These are phyloP conservation scores for Tolypocladium tropicale DNA, from an alignment of 2,329 filamentous ascomycete species.

Conservation along the genomic window DNA sequence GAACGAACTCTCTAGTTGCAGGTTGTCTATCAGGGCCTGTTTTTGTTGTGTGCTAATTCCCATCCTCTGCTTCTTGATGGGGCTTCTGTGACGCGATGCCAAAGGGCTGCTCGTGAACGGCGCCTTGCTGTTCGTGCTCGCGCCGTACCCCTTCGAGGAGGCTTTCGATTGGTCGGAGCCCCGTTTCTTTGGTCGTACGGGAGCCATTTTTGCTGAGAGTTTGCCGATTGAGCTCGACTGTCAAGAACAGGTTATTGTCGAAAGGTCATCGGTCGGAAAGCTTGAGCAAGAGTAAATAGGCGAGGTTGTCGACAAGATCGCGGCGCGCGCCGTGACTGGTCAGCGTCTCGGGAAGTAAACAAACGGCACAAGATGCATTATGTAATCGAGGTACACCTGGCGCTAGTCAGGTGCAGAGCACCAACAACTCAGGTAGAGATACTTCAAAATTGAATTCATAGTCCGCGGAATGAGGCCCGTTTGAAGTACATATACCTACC, in stretches of 20 bases:
- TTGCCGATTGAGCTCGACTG: slow-evolving; percentile 4
- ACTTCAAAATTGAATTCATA: too few relatives aligned
- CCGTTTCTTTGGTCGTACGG: slow-evolving; percentile 28
- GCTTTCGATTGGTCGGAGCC: slow-evolving; percentile 12
- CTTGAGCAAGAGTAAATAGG: background rate
- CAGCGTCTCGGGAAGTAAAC: slow-evolving; percentile 24
- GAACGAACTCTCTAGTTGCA: slow-evolving; percentile 72
- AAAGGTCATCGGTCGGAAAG: background rate
- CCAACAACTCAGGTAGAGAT: too few relatives aligned
- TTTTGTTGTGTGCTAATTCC: slow-evolving; percentile 64
- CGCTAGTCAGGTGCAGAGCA: too few relatives aligned
- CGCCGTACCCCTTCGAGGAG: slow-evolving; percentile 7
- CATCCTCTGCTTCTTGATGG: slow-evolving; percentile 49
- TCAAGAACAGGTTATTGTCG: background rate
- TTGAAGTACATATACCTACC: background rate
- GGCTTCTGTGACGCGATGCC: slow-evolving; percentile 40
- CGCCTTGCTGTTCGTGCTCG: slow-evolving; percentile 12
- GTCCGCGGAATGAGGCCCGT: too few relatives aligned
- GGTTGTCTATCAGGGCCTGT: slow-evolving; percentile 77
- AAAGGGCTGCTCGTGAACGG: slow-evolving; percentile 19
- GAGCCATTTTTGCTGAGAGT: slow-evolving; percentile 31
- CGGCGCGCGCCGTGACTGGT: slow-evolving; percentile 9
- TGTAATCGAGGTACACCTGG: slow-evolving; percentile 5
- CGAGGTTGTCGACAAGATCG: background rate
- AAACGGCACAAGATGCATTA: slow-evolving; percentile 19